Evolutionary conservation across 768 basidiomycete genomes (phyloP), one percentile per base, ranked within the genome.

Genomic region (Tubosaeta sp.): DNA sequence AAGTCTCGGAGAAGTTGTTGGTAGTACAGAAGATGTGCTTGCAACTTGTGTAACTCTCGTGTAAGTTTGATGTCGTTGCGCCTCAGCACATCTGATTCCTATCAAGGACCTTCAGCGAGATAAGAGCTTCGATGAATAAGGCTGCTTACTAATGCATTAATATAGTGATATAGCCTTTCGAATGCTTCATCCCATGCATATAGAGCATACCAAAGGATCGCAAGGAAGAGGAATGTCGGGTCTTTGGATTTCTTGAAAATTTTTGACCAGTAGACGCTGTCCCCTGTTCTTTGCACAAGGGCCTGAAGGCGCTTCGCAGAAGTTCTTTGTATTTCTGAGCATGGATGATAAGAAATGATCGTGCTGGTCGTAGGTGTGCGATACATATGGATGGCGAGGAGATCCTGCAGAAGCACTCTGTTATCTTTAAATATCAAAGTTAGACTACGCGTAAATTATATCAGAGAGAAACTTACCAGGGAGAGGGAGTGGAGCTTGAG

Each of bases 111-210:
- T 32, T 51, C n/a, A 51, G 11, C 3, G 19, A 16, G 4, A 32
- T 11, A 18, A 22, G 22, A 19, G 2, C 11, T 3, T 3, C 1
- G 12, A 5, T 1, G 24, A 16, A 46, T 6, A 11, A 36, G 14
- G 24, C 31, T 9, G 14, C 77, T 19, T 62, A 81, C 80, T 64
- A 84, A 61, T 41, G 51, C 63, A 41, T 73, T 76, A 19, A 83
- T 76, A 55, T 83, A 77, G 5, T 57, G 53, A 58, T 79, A 79
- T 31, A 84, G 51, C 7, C 67, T 62, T 53, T 82, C 81, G 18
- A 83, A 70, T 1, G 78, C 71, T 60, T 84, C 81, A 48, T 84
- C 82, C 80, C 82, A 83, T 4, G 78, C 75, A 59, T 83, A 83
- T 6, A 82, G 56, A 0, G 79, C 74, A 56, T 81, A 80, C 82